These are phyloP conservation scores for Solanum paucissectum DNA, from an alignment of 257 asterid genomes.

Conservation along the genomic window DNA sequence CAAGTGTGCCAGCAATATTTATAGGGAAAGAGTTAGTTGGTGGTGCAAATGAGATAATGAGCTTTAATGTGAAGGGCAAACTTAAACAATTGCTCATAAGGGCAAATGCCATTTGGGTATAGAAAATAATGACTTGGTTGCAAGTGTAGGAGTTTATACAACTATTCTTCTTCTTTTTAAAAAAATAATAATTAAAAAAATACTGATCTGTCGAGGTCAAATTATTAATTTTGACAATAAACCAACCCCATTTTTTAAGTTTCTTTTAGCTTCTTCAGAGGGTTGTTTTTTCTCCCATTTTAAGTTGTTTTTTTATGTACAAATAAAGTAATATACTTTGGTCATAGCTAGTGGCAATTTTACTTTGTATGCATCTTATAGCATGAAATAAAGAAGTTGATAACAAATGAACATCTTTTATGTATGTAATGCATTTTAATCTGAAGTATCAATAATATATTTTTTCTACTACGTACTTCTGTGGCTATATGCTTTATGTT, in stretches of 20 bases:
- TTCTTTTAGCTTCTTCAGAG: not conserved
- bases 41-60: not conserved
- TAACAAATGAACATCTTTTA: not conserved
- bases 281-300: not conserved
- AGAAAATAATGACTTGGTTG: not conserved
- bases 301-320: not conserved
- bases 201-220: not conserved
- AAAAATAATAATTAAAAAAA: too few species aligned
- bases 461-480: not conserved
- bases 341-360: not conserved
- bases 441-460: not conserved
- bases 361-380: not conserved
- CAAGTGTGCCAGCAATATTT: not conserved
- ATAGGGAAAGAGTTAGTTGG: not conserved
- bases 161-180: too few species aligned
- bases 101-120: not conserved
- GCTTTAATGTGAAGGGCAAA: not conserved
- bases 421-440: not conserved
- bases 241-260: not conserved
- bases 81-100: not conserved
- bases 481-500: not conserved
- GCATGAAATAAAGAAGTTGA: not conserved
- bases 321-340: not conserved
- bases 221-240: not conserved
- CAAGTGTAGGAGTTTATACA: not conserved